Evolutionary conservation across 2,329 filamentous ascomycete genomes (phyloP), one percentile per base, ranked within the genome.

Genomic region (Alternaria triticimaculans): DNA sequence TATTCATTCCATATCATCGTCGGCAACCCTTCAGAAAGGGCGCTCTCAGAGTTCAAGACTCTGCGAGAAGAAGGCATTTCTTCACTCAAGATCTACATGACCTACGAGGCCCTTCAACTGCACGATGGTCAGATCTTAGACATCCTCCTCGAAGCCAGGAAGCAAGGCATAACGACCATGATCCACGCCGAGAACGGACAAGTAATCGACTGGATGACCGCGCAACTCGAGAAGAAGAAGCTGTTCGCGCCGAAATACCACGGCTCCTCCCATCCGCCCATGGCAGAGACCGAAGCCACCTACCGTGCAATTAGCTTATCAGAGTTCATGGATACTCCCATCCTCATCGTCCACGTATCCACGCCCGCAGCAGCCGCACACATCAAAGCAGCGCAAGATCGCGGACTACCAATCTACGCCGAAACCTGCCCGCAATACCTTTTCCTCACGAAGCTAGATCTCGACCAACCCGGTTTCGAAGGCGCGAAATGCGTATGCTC

Each of bases 381-480:
- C 55, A 86, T 87, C 67, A 80, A 83, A 51, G 70, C 76, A 41
- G 85, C 85, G 0, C 85, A 88, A 70, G 83, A 82, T 9, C 72
- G 80, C 4, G 83, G 84, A 0, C 78, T 85, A 41, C 85, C 86
- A 3, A 76, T 87, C 43, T 84, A 84, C 65, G 85, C 85, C 2
- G 85, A 87, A 72, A 88, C 85, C 0, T 87, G 85, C 66, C 86
- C 86, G 2, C 85, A 88, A 64, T 87, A 88, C 64, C 80, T 87
- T 3, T 85, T 86, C 64, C 80, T 88, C 6, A 86, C 84, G 2
- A 80, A 84, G 20, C 80, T 82, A 21, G 82, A 86, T 70, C 80
- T 87, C 4, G 84, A 84, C 58, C 78, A 80, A 30, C 82, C 83
- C 0, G 84, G 83, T 6, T 87, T 87, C 66, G 85, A 87, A 65